Conservation (phyloP, 1,284 basidiomycete species). For the Malassezia yamatoensis region DNA sequence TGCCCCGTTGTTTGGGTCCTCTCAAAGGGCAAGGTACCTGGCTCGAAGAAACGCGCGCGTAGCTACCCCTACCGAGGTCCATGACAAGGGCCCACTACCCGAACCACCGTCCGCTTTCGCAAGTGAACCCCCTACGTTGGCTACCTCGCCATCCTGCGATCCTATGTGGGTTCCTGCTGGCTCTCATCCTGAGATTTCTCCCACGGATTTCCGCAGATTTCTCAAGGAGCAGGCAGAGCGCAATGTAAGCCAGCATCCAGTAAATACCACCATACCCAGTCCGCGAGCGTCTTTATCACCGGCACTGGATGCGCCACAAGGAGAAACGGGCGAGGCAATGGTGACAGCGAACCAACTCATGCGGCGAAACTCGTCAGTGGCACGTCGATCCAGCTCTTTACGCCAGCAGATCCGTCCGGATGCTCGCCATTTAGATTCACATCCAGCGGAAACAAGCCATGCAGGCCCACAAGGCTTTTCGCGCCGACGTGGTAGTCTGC, state of each 20-base stretch:
- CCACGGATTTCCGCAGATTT: conserved; percentile 85
- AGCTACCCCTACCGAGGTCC: neutral
- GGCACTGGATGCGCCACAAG: neutral
- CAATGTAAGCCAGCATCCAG: conserved; percentile 34
- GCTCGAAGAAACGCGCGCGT: neutral
- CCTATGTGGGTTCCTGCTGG: conserved; percentile 97
- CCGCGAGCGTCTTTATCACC: neutral
- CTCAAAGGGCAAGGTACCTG: conserved; percentile 7
- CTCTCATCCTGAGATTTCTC: conserved; percentile 92
- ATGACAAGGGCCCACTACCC: neutral
- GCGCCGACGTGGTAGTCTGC: neutral
- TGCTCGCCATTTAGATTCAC: conserved; percentile 49
- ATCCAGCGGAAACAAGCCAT: neutral
- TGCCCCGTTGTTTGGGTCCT: conserved; percentile 14
- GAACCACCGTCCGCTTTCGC: neutral
- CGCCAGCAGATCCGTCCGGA: conserved; percentile 57
- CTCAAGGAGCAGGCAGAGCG: conserved; percentile 74
- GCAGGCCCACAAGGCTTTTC: neutral
- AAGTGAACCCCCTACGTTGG: conserved; percentile 2
- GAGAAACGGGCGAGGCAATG: neutral
- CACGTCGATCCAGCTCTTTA: conserved; percentile 37
- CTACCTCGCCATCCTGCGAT: conserved; percentile 48
- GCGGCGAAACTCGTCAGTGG: conserved; percentile 27
- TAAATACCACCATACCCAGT: neutral
- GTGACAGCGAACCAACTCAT: neutral